Evolutionary conservation across 192 early-diverging fungal species (phyloP).

Genomic region (Dissophora globulifera): DNA sequence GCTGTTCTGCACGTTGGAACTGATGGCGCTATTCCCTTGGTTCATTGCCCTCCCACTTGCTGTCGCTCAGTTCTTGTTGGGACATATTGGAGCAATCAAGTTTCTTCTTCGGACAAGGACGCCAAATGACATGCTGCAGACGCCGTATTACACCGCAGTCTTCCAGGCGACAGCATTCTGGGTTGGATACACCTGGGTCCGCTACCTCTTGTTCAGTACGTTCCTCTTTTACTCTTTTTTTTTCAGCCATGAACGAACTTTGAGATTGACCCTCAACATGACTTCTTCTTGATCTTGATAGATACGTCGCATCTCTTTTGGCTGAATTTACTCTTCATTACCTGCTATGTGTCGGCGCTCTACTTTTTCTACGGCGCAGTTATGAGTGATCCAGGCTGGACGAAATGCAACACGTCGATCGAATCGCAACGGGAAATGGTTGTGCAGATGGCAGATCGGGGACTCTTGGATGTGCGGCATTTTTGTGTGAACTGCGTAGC

Average conservation of each 20-base stretch:
- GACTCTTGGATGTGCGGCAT: conserved; percentile 76
- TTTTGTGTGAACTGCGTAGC: conserved; percentile 90
- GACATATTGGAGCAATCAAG: conserved; percentile 68
- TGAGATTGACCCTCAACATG: neutral
- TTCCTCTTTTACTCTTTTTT: conserved; percentile 31
- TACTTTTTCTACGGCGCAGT: conserved; percentile 84
- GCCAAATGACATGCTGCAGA: conserved; percentile 69
- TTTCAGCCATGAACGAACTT: neutral
- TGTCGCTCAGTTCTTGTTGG: conserved; percentile 58
- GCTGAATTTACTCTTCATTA: conserved; percentile 75
- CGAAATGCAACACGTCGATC: conserved; percentile 60
- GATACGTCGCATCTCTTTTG: conserved; percentile 70
- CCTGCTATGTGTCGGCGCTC: conserved; percentile 66
- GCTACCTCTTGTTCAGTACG: conserved; percentile 74
- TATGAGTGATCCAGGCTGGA: conserved; percentile 82
- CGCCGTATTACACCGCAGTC: conserved; percentile 87
- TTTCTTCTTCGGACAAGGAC: conserved; percentile 64
- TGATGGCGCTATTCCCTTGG: conserved; percentile 76
- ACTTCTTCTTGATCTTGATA: conserved; percentile 22
- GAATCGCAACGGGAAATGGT: conserved; percentile 63
- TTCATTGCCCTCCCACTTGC: conserved; percentile 78
- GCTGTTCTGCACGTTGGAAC: conserved; percentile 66
- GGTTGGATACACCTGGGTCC: conserved; percentile 72
- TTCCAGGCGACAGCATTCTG: conserved; percentile 89
- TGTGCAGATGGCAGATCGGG: conserved; percentile 72